Conservation (phyloP, 2,329 filamentous ascomycete species). For the Balansia obtecta region DNA sequence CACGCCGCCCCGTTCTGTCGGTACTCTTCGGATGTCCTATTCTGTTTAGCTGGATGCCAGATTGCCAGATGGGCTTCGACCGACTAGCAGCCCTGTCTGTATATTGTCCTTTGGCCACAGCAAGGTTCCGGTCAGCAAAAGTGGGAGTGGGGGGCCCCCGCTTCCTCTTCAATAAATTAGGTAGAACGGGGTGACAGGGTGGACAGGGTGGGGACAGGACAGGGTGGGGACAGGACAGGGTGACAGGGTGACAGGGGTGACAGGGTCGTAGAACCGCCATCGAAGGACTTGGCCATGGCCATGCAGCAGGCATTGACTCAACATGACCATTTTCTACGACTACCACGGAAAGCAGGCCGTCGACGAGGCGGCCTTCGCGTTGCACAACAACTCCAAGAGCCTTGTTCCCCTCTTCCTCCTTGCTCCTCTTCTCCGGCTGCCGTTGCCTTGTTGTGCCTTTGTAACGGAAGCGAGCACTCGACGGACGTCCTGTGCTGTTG, state of each 20-base stretch:
- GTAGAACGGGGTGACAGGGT: too few relatives aligned
- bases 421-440: not conserved
- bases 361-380: not conserved
- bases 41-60: not conserved
- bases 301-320: not conserved
- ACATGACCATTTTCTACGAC: not conserved
- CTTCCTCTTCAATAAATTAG: not conserved
- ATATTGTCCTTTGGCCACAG: not conserved
- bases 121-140: too few relatives aligned
- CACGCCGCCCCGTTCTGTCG: slow-evolving; percentile 1
- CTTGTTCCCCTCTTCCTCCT: not conserved
- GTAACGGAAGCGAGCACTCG: not conserved
- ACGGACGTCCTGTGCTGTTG: not conserved
- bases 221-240: too few relatives aligned
- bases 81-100: not conserved
- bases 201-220: too few relatives aligned
- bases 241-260: not conserved
- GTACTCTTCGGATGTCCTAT: not conserved
- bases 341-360: not conserved
- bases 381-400: not conserved
- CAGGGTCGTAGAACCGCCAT: not conserved
- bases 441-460: not conserved
- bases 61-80: not conserved
- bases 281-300: too few relatives aligned
- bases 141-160: too few relatives aligned